A percentile compares a stretch with the other conserved stretches of the same genome.
Evolutionary conservation across 1,284 basidiomycete genomes (phyloP).

Genomic region (Prillingera fragicola): DNA sequence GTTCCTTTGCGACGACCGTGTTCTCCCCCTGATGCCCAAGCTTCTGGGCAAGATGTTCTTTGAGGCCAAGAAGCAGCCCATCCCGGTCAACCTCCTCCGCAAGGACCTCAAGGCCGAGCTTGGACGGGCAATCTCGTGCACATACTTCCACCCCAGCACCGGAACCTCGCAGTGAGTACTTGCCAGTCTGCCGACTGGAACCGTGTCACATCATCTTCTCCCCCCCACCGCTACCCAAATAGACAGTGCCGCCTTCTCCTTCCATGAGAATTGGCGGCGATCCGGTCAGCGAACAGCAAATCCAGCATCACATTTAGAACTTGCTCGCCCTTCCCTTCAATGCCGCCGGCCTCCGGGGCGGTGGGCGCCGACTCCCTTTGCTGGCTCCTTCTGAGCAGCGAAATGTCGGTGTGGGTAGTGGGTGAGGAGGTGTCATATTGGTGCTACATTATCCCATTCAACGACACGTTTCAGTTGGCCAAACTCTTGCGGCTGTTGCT

Average conservation of each 20-base stretch:
- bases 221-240: too few relatives aligned
- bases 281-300: too few relatives aligned
- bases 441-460: too few relatives aligned
- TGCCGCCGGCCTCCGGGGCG: too few relatives aligned
- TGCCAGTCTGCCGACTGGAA: conserved; percentile 26
- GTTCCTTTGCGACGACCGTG: conserved; percentile 87
- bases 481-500: conserved; percentile 1
- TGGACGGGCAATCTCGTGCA: conserved; percentile 81
- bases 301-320: too few relatives aligned
- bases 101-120: conserved; percentile 86
- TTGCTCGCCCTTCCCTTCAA: too few relatives aligned
- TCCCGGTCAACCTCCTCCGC: conserved; percentile 77
- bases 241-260: too few relatives aligned
- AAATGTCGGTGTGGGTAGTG: too few relatives aligned
- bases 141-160: conserved; percentile 87
- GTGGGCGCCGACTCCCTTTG: too few relatives aligned
- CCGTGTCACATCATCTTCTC: background rate
- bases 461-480: too few relatives aligned
- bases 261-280: too few relatives aligned
- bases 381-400: too few relatives aligned
- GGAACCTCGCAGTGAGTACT: conserved; percentile 88
- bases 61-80: conserved; percentile 93
- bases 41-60: conserved; percentile 88
- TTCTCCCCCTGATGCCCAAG: conserved; percentile 79
- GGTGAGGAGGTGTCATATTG: background rate